Conservation (phyloP, 2,329 filamentous ascomycete species). For the Chaetomiaceae sp. region DNA sequence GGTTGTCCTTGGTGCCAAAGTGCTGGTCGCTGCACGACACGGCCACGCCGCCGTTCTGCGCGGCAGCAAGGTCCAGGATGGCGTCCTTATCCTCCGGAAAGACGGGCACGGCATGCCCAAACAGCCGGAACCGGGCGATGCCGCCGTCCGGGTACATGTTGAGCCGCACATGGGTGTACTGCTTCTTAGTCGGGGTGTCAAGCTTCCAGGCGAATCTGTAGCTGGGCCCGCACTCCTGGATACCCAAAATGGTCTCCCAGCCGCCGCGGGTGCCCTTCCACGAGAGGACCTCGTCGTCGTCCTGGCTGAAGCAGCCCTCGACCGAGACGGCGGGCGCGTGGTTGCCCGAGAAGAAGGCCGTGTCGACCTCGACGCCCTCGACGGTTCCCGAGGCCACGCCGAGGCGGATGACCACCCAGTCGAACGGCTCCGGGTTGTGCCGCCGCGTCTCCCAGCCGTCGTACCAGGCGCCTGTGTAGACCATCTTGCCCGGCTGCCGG, state of each 20-base stretch:
- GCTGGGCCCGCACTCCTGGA: slow-evolving; percentile 68
- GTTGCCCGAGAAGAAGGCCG: slow-evolving; percentile 77
- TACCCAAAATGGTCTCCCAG: slow-evolving; percentile 69
- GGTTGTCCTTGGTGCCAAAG: slow-evolving; percentile 76
- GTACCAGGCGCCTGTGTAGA: slow-evolving; percentile 66
- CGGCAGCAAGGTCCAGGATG: slow-evolving; percentile 71
- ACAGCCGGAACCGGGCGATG: slow-evolving; percentile 75
- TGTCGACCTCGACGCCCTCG: slow-evolving; percentile 73
- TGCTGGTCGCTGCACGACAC: slow-evolving; percentile 77
- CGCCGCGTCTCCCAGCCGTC: slow-evolving; percentile 67
- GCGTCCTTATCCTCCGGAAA: slow-evolving; percentile 63
- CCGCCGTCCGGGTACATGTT: slow-evolving; percentile 86
- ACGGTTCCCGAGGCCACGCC: slow-evolving; percentile 68
- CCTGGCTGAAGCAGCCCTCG: slow-evolving; percentile 65
- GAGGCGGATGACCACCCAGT: slow-evolving; percentile 63
- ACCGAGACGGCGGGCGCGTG: slow-evolving; percentile 76
- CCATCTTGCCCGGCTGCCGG: slow-evolving; percentile 62
- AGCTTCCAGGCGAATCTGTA: slow-evolving; percentile 72
- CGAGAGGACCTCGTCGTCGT: slow-evolving; percentile 59
- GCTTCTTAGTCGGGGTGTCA: slow-evolving; percentile 52
- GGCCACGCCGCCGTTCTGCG: slow-evolving; percentile 73
- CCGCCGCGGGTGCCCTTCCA: slow-evolving; percentile 56
- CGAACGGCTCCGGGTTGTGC: slow-evolving; percentile 60
- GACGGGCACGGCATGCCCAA: slow-evolving; percentile 70
- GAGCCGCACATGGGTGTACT: slow-evolving; percentile 73